Evolutionary conservation across 495 filamentous ascomycete genomes (phyloP).

Genomic region (Penicillium nucicola): DNA sequence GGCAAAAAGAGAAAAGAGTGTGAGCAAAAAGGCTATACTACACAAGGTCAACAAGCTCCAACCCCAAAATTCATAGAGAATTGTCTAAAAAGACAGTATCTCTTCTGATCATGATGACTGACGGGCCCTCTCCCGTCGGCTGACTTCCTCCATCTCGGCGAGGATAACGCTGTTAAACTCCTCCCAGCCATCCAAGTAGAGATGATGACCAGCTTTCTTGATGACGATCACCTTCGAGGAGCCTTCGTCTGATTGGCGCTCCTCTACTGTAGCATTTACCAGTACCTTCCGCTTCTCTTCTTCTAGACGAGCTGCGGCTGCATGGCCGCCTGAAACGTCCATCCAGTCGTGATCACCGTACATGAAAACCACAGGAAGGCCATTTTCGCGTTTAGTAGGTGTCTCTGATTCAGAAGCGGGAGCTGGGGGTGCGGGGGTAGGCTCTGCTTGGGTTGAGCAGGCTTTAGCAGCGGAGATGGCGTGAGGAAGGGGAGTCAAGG

Average conservation of each 20-base stretch:
- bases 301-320: conserved; percentile 75
- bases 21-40: background rate
- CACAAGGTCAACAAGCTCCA: conserved; percentile 2
- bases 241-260: conserved; percentile 70
- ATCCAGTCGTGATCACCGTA: conserved; percentile 99
- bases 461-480: conserved; percentile 7
- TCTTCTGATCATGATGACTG: conserved; percentile 2
- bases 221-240: conserved; percentile 83
- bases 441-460: conserved; percentile 1
- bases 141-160: conserved; percentile 76
- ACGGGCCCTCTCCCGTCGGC: conserved; percentile 33
- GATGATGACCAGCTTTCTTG: conserved; percentile 80
- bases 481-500: conserved; percentile 3
- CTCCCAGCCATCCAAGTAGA: conserved; percentile 87
- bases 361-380: conserved; percentile 84
- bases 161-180: conserved; percentile 80
- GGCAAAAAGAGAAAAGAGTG: background rate
- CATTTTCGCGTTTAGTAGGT: conserved; percentile 56
- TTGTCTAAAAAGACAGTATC: conserved; percentile 9
- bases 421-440: conserved; percentile 8
- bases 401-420: conserved; percentile 5
- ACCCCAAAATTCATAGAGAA: conserved; percentile 8
- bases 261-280: conserved; percentile 58
- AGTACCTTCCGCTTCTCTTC: conserved; percentile 60
- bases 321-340: conserved; percentile 84